These are phyloP conservation scores for Somion occarium DNA, from an alignment of 1,284 basidiomycete species.

Conservation along the genomic window DNA sequence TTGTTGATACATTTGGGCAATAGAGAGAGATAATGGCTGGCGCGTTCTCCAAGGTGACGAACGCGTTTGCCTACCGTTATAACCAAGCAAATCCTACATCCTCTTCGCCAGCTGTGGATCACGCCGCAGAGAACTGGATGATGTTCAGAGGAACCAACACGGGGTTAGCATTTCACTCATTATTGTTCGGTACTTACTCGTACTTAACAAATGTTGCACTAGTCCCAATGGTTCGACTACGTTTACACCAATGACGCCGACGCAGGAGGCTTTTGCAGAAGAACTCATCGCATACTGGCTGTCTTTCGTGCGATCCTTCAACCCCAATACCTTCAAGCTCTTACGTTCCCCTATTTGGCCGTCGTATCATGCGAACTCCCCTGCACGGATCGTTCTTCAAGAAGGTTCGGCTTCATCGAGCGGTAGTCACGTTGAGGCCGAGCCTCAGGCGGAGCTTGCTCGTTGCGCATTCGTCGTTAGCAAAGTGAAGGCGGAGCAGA, in stretches of 20 bases:
- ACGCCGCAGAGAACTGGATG: slow-evolving; percentile 61
- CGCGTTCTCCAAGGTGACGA: slow-evolving; percentile 28
- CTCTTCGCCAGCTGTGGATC: slow-evolving; percentile 31
- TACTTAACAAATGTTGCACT: background rate
- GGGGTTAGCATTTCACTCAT: slow-evolving; percentile 40
- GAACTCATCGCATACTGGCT: slow-evolving; percentile 60
- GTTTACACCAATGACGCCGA: slow-evolving; percentile 35
- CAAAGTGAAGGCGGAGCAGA: slow-evolving; percentile 18
- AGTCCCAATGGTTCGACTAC: slow-evolving; percentile 45
- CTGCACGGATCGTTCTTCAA: slow-evolving; percentile 41
- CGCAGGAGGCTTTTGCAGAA: slow-evolving; percentile 42
- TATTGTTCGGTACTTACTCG: background rate
- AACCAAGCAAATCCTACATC: slow-evolving; percentile 47
- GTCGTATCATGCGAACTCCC: slow-evolving; percentile 24
- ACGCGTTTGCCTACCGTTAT: slow-evolving; percentile 49
- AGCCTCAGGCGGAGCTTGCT: slow-evolving; percentile 33
- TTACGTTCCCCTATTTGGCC: slow-evolving; percentile 41
- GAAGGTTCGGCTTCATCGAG: slow-evolving; percentile 32
- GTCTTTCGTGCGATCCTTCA: slow-evolving; percentile 48
- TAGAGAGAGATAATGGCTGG: slow-evolving; percentile 45
- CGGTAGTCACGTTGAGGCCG: slow-evolving; percentile 39
- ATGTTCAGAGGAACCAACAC: slow-evolving; percentile 56
- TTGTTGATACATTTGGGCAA: background rate
- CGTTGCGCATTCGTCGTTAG: slow-evolving; percentile 25
- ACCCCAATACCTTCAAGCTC: slow-evolving; percentile 50